Percentiles rank a stretch among this genome's conserved stretches.
Evolutionary conservation across 805 yeast genomes (phyloP).

Genomic region (Sugiyamaella lignohabitans): DNA sequence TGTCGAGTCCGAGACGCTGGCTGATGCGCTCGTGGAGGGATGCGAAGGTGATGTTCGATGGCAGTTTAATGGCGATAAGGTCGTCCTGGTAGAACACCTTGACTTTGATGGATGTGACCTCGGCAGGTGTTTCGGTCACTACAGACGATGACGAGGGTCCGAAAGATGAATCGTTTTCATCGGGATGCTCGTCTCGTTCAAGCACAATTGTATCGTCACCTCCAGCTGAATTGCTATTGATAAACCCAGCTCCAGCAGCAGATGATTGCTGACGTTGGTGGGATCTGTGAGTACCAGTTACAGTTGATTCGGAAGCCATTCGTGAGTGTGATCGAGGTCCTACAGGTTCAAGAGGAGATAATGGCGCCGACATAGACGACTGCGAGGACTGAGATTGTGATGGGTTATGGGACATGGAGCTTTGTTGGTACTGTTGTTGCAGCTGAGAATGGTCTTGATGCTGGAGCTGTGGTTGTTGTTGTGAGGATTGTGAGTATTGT

Average conservation of each 20-base stretch:
- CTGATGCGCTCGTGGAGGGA: constrained; percentile 29
- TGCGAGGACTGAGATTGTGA: too few relatives aligned
- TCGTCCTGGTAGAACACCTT: constrained; percentile 35
- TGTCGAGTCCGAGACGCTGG: constrained; percentile 27
- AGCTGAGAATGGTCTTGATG: too few relatives aligned
- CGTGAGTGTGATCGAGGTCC: constrained; percentile 6
- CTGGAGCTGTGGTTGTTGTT: too few relatives aligned
- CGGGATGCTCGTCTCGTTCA: too few relatives aligned
- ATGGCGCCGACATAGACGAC: too few relatives aligned
- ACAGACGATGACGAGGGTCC: neutral
- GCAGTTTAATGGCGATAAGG: constrained; percentile 35
- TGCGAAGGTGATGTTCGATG: constrained; percentile 27
- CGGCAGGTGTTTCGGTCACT: neutral
- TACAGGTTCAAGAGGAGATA: neutral
- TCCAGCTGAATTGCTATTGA: neutral
- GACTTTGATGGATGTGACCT: constrained; percentile 26
- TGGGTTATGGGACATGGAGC: too few relatives aligned
- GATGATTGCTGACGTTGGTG: constrained; percentile 1
- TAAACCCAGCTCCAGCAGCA: constrained; percentile 5
- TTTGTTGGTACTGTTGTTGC: too few relatives aligned
- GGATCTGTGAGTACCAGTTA: constrained; percentile 4
- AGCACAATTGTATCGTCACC: constrained; percentile 5
- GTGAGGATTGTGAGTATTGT: neutral
- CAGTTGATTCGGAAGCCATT: constrained; percentile 13
- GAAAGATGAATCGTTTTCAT: constrained; percentile 3